Evolutionary conservation across 106 monocot species (phyloP), one percentile per base, ranked within the genome.

Genomic region (Platanthera guangdongensis): DNA sequence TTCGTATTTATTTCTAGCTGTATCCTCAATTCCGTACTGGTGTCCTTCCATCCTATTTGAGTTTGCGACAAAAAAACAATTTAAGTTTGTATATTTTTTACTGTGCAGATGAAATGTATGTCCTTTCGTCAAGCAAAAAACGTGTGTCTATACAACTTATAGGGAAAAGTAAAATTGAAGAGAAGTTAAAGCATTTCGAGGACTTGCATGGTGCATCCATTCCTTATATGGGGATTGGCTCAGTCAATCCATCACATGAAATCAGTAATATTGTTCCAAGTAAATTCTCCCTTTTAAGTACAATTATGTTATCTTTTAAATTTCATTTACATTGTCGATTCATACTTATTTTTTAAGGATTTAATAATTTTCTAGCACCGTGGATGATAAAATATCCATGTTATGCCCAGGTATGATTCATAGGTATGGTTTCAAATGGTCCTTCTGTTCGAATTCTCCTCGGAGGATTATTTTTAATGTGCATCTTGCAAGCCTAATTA

Each of bases 101-200:
- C 8, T 55, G 12, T 78, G 72, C 89, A 99, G 97, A 99, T 84
- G 97, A 94, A 82, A 99, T 99, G 97, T 99, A 99, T 83, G 97
- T 94, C 73, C 79, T 85, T 74, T 99, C 97, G n/a, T 78, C 85
- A 57, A 88, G 90, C 68, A 87, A 88, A 54, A 89, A 79, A 63
- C 84, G 83, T 19, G 94, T 99, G 4, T 78, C 86, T 0, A 80
- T 99, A 59, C 80, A 99, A 72, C 78, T 99, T 49, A 77, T 92
- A 73, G 94, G 94, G 32, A 89, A 89, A 76, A 70, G 88, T 76
- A 92, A 86, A 77, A 78, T 90, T 79, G 81, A 86, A 55, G 89
- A 93, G 78, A 94, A 88, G 81, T 60, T 99, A 18, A 90, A 85
- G 53, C 55, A 82, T 39, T 79, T 92, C 57, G 84, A 88, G 11